phyloP scores from a whole-genome alignment of 495 filamentous ascomycete genomes.

The Aspergillus homomorphus region DNA sequence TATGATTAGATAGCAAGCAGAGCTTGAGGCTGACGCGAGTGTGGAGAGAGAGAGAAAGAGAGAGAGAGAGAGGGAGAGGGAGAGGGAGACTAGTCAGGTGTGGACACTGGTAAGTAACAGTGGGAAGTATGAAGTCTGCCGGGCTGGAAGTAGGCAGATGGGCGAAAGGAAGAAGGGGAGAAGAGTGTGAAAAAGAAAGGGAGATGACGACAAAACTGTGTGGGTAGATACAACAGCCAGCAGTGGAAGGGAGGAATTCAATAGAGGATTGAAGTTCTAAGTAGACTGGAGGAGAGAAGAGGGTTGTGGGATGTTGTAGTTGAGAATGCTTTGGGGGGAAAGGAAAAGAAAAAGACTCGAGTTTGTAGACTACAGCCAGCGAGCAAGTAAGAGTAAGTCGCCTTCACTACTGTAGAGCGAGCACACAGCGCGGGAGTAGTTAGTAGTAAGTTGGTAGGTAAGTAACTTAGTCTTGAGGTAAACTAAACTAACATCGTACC shows the following conservation, averaged over 20 bases:
- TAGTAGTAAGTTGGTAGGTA: neutral
- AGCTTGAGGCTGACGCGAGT: slow-evolving; percentile 15
- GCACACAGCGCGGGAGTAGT: neutral
- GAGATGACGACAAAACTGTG: slow-evolving; percentile 1
- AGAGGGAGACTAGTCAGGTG: neutral
- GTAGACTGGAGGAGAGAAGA: slow-evolving; percentile 28
- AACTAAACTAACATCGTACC: slow-evolving; percentile 5
- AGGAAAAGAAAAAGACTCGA: slow-evolving; percentile 22
- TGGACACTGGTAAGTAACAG: neutral
- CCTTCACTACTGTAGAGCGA: neutral
- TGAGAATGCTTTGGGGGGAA: slow-evolving; percentile 21
- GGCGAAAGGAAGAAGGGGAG: slow-evolving; percentile 1
- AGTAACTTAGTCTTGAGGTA: neutral
- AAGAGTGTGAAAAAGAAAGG: slow-evolving; percentile 9
- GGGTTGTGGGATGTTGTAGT: slow-evolving; percentile 27
- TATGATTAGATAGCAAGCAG: slow-evolving; percentile 15
- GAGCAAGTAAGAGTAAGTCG: slow-evolving; percentile 18
- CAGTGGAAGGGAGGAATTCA: slow-evolving; percentile 10
- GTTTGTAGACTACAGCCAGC: slow-evolving; percentile 30
- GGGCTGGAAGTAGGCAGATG: neutral
- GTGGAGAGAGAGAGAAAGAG: neutral
- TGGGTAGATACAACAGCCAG: slow-evolving; percentile 11
- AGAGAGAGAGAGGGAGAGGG: slow-evolving; percentile 10
- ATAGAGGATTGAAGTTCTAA: slow-evolving; percentile 10
- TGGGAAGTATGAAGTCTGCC: neutral